Evolutionary conservation across 768 basidiomycete genomes (phyloP), one percentile per base, ranked within the genome.

Genomic region (Tephrocybe sp.): DNA sequence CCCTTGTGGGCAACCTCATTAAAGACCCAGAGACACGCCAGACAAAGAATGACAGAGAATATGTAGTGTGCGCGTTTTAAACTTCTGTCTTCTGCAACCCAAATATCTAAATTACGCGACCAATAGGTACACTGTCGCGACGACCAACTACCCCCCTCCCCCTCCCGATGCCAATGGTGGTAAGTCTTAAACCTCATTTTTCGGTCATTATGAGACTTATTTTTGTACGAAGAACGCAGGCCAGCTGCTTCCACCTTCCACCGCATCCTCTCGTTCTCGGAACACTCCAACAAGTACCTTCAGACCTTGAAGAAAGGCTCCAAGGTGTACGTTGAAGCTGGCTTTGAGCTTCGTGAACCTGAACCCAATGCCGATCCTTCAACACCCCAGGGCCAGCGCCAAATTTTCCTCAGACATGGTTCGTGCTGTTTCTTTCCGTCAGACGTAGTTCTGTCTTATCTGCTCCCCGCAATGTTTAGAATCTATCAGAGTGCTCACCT

Each of bases 331-430:
- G 90, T 90, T 30, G 92, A 95, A 66, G 85, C 90, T 24, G 76
- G 73, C 58, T 92, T 79, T 54, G 90, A 92, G 66, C 66, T 93
- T 20, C 80, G 85, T 33, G 88, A 92, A 52, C 80, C 90, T 8
- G 86, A 87, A 34, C 67, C 76, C 5, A 75, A 71, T 33, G 81
- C 88, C 11, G 88, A 90, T 45, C 75, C 88, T 2, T 68, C 77
- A 44, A 80, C 87, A 0, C 80, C 85, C 25, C 76, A 83, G 48
- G 86, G 84, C 1, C 90, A 91, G 63, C 84, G 88, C 26, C 90
- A 92, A 65, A 86, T 93, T 48, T 87, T 91, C 68, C 75, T 93
- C 34, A 76, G 81, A 62, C 91, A 93, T 56, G 90, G 92, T 90
- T 54, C 34, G 79, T 48, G 11, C 32, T 55, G 12, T 39, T n/a